Evolutionary conservation across 106 monocot genomes (phyloP).

Genomic region (Acanthochlamys bracteata): DNA sequence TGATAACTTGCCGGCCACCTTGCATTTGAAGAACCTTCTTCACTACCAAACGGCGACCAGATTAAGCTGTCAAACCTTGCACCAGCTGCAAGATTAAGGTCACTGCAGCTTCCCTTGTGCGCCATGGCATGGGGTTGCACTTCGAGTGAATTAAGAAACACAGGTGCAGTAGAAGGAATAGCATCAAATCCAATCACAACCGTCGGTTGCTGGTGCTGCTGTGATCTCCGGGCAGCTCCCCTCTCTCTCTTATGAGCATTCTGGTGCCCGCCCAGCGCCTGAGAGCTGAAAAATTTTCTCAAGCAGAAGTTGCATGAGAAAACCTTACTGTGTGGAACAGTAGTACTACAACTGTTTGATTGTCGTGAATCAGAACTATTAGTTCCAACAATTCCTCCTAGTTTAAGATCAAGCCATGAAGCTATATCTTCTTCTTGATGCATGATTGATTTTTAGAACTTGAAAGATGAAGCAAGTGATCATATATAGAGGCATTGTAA

Average conservation of each 20-base stretch:
- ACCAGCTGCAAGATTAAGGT: slow-evolving; percentile 6
- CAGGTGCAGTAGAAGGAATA: background rate
- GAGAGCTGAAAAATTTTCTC: slow-evolving; percentile 79
- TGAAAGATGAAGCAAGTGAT: too few species aligned
- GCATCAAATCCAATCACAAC: slow-evolving; percentile 17
- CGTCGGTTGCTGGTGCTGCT: slow-evolving; percentile 22
- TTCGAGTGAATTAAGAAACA: slow-evolving; percentile 19
- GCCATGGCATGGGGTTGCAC: slow-evolving; percentile 40
- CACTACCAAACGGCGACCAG: slow-evolving; percentile 16
- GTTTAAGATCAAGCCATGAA: too few species aligned
- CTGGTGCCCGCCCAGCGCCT: slow-evolving; percentile 75
- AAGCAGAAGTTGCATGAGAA: slow-evolving; percentile 83
- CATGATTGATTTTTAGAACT: too few species aligned
- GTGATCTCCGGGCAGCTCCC: slow-evolving; percentile 30
- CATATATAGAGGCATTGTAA: background rate
- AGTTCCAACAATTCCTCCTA: too few species aligned
- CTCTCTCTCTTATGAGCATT: slow-evolving; percentile 81
- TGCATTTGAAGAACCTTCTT: slow-evolving; percentile 24
- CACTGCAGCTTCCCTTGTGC: slow-evolving; percentile 16
- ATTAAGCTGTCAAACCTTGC: slow-evolving; percentile 16
- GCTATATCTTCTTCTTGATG: too few species aligned
- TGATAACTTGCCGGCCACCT: slow-evolving; percentile 41
- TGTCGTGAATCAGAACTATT: background rate
- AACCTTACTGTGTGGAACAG: slow-evolving; percentile 32
- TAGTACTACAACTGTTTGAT: background rate